phyloP scores from a whole-genome alignment of 1,284 basidiomycete species.

The Clitocybe nebularis region DNA sequence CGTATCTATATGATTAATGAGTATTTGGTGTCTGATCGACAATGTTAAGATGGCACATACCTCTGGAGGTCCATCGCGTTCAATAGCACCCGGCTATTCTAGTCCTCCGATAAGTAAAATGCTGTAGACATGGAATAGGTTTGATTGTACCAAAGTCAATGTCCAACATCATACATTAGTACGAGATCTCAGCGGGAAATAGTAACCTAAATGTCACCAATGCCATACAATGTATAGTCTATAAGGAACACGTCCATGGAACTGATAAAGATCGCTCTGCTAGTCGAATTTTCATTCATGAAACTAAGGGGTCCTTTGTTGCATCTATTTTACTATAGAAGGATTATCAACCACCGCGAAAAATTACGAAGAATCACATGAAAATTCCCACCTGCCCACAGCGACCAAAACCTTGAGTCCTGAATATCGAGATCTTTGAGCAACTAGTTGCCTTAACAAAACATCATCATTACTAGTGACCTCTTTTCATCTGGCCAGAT shows the following conservation, averaged over 20 bases:
- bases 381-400: constrained; percentile 19
- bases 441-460: constrained; percentile 8
- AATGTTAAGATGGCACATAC: neutral
- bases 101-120: neutral
- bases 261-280: constrained; percentile 12
- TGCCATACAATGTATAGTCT: constrained; percentile 9
- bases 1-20: constrained; percentile 14
- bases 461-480: neutral
- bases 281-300: constrained; percentile 7
- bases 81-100: constrained; percentile 19
- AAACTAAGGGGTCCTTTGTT: constrained; percentile 11
- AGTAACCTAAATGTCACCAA: constrained; percentile 2
- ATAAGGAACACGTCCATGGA: constrained; percentile 8
- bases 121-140: too few species aligned
- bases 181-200: neutral
- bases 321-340: constrained; percentile 3
- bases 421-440: constrained; percentile 5
- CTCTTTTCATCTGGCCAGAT: constrained; percentile 1
- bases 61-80: constrained; percentile 15
- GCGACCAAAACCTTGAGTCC: constrained; percentile 15
- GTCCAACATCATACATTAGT: neutral
- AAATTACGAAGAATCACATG: constrained; percentile 1
- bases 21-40: neutral
- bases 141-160: constrained; percentile 8
- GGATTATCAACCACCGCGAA: neutral